Evolutionary conservation across 2,329 filamentous ascomycete species (phyloP), one percentile per base, ranked within the genome.

Genomic region (Fusarium sp.): DNA sequence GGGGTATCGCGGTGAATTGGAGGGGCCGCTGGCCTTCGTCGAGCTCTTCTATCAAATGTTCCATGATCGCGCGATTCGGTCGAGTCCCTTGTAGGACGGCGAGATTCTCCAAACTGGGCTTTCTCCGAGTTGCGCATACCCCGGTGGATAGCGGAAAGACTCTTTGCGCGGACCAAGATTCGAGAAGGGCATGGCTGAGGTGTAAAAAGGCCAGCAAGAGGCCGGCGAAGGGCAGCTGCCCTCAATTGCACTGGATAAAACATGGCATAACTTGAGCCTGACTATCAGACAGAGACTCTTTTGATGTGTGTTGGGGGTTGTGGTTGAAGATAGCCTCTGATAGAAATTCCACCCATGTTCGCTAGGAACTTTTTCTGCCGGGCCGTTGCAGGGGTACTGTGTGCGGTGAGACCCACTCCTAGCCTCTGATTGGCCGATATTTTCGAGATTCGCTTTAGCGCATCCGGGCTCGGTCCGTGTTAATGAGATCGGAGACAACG

Each of bases 81-180:
- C 16, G 52, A 52, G 20, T 66, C 57, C 42, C 62, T 29, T 31
- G 66, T 45, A 57, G 69, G 31, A n/a, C 63, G 69, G 64, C 62
- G 52, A 61, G 65, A 9, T 35, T 76, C 75, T 31, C 80, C 79
- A 67, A 74, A 76, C 54, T 80, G 78, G 42, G 74, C 80, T 70
- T 80, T 76, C 78, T 86, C 74, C 74, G 89, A 81, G 80, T 84
- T 78, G 52, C 91, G 89, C 64, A 94, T 85, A 16, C 93, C 93
- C 54, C 88, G 86, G 74, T 91, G 89, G 78, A 95, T 95, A 50
- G 92, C 92, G 11, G 92, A 93, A 69, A 94, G 86, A 47, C 79
- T 82, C 31, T 81, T 78, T 25, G 76, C 35, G 47, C 82, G 82
- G 45, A 75, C 71, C 18, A 70, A 63, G 6, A 75, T 47, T 27